Evolutionary conservation across 2,329 filamentous ascomycete genomes (phyloP).

Genomic region (Dactylonectria macrodidyma): DNA sequence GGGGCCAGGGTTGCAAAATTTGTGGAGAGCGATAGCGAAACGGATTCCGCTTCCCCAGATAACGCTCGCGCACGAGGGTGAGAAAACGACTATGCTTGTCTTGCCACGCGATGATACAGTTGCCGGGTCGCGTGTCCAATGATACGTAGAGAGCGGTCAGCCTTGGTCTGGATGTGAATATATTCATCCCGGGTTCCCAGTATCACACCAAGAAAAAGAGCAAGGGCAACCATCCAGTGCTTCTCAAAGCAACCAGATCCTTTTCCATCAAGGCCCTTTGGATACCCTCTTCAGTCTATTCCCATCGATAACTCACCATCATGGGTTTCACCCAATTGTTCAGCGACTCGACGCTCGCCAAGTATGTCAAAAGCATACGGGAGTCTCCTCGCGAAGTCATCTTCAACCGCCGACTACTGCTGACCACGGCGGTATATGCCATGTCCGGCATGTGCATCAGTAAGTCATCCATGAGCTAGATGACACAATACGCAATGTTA

Average conservation of each 20-base stretch:
- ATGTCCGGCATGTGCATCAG: conserved; percentile 37
- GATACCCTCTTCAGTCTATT: background rate
- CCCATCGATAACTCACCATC: background rate
- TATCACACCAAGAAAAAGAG: background rate
- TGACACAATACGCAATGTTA: background rate
- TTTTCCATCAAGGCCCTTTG: background rate
- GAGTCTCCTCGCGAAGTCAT: conserved; percentile 36
- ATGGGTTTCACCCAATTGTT: conserved; percentile 25
- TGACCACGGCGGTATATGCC: conserved; percentile 31
- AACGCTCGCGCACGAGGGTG: conserved; percentile 8
- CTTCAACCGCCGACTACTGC: conserved; percentile 27
- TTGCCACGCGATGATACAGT: conserved; percentile 17
- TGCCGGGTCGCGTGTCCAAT: conserved; percentile 1
- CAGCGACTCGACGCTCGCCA: conserved; percentile 30
- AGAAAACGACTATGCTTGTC: background rate
- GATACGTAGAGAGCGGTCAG: background rate
- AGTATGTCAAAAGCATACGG: conserved; percentile 28
- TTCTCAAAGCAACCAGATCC: background rate
- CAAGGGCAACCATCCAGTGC: background rate
- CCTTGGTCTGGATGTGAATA: conserved; percentile 8
- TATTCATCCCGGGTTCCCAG: conserved; percentile 7
- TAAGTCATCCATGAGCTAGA: background rate
- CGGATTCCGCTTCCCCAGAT: conserved; percentile 13
- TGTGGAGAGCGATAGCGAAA: conserved; percentile 31
- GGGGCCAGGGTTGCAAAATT: background rate